Evolutionary conservation across 805 yeast genomes (phyloP), one percentile per base, ranked within the genome.

Genomic region (Crinitomyces ghanaensis): DNA sequence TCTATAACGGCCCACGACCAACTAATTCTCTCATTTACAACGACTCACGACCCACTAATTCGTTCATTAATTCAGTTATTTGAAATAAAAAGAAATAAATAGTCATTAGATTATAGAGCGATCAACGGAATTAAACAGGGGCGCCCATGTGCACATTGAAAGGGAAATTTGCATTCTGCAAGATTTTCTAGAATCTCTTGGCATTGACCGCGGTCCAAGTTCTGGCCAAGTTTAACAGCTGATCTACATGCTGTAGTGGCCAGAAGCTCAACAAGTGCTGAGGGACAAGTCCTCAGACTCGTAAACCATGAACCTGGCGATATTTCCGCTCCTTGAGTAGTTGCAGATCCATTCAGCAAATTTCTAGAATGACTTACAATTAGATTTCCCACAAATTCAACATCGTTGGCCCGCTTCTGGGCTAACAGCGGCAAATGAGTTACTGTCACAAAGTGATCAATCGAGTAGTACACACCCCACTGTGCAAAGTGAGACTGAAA

Each of bases 81-180:
- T n/a, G n/a, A n/a, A n/a, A n/a, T n/a, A n/a, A n/a, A n/a, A n/a
- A n/a, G n/a, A n/a, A n/a, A n/a, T n/a, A n/a, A n/a, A n/a, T n/a
- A n/a, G n/a, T n/a, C n/a, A n/a, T n/a, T n/a, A n/a, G n/a, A n/a
- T n/a, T 12, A 9, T 9, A 26, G 13, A 34, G 11, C 18, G 9
- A 28, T 37, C 20, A 44, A 20, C 0, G 86, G 85, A 1, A 72
- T 66, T 8, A 77, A 50, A 0, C 84, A 69, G 0, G 93, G 93
- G 36, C 94, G 55, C 0, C 93, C 93, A 51, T 83, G 94, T 0
- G 94, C 94, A 60, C 94, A 84, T 35, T 68, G 74, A 42, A 80
- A 77, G 0, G 94, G 93, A 13, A 63, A 53, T 9, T 55, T 45
- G 46, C 93, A 81, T 3, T 34, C 15, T 0, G 60, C 42, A 19